Conservation (phyloP, 768 basidiomycete genomes). For the Neoboletus subvelutipes region DNA sequence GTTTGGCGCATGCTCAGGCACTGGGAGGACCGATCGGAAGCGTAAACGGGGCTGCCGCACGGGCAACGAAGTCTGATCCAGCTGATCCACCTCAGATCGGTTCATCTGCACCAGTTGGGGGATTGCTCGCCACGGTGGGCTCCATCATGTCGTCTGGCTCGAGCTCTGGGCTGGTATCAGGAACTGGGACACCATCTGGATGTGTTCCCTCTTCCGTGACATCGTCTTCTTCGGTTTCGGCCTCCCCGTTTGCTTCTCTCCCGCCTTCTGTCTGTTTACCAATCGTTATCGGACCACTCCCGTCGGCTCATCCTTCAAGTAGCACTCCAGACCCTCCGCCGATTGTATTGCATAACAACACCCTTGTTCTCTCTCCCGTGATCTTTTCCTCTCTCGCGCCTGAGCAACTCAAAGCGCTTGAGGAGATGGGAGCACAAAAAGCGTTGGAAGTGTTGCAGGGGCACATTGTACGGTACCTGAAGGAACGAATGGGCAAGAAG, state of each 20-base stretch:
- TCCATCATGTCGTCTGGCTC: constrained; percentile 1
- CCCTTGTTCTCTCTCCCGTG: constrained; percentile 78
- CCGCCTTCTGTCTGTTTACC: constrained; percentile 60
- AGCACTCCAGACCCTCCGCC: constrained; percentile 48
- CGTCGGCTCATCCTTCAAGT: constrained; percentile 53
- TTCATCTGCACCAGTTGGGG: not conserved
- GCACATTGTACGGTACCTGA: constrained; percentile 82
- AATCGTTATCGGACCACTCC: constrained; percentile 74
- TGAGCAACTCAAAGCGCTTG: constrained; percentile 71
- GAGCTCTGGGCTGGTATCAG: constrained; percentile 5
- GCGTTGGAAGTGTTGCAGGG: constrained; percentile 80
- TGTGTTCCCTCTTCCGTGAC: constrained; percentile 8
- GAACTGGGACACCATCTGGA: constrained; percentile 1
- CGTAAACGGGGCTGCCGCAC: not conserved
- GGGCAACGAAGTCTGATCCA: constrained; percentile 7
- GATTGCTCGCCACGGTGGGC: not conserved
- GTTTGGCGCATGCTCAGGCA: not conserved
- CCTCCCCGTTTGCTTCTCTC: constrained; percentile 32
- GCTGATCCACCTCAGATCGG: constrained; percentile 2
- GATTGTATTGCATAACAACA: constrained; percentile 83
- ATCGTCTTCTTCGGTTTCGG: constrained; percentile 6
- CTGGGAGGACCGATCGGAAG: constrained; percentile 1
- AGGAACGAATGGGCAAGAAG: constrained; percentile 56
- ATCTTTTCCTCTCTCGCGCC: constrained; percentile 78
- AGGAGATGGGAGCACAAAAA: constrained; percentile 77